Evolutionary conservation across 352 stramenopile species (phyloP), one percentile per base, ranked within the genome.

Genomic region (Pythium aquatile): DNA sequence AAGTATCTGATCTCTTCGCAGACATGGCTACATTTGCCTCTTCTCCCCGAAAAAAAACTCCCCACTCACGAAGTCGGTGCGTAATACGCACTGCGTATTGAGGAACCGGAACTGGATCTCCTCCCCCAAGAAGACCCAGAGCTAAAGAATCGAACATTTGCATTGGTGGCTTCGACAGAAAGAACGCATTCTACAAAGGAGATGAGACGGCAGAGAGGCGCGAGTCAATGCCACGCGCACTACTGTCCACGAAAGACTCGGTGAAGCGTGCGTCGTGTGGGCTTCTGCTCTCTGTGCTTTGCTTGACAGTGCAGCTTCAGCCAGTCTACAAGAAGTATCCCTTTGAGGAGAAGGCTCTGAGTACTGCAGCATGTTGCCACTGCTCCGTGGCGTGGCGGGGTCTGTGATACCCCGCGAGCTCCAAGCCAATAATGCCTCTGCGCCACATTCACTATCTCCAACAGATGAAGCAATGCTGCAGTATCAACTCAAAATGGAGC

Each of bases 11-110:
- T 61, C 46, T 58, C 1, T 20, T 59, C 13, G 1, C 17, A 1
- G n/a, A 63, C 47, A 68, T 63, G 62, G 54, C 46, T 63, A 68
- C 55, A 68, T 47, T 52, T 61, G 48, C 48, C 13, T 0, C 11
- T 46, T 46, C 52, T 20, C 17, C 32, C 33, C 39, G 10, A 48
- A 46, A 42, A 40, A 46, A 59, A 59, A n/a, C 53, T 7, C 48
- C 33, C 17, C 5, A 49, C 17, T 10, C 44, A 8, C 30, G 44
- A 51, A n/a, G 5, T 29, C 16, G 24, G 44, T 24, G 20, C 20
- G 20, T 24, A 24, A 24, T 24, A 24, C 20, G 20, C 14, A 51
- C 44, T 29, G n/a, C 20, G 20, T 24, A 28, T 51, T 51, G 44
- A 51, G 24, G 44, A 5, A 4, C 2, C 20, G 17, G 20, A 51